phyloP scores from a whole-genome alignment of 1,284 basidiomycete species.

The Thecaphora thlaspeos region DNA sequence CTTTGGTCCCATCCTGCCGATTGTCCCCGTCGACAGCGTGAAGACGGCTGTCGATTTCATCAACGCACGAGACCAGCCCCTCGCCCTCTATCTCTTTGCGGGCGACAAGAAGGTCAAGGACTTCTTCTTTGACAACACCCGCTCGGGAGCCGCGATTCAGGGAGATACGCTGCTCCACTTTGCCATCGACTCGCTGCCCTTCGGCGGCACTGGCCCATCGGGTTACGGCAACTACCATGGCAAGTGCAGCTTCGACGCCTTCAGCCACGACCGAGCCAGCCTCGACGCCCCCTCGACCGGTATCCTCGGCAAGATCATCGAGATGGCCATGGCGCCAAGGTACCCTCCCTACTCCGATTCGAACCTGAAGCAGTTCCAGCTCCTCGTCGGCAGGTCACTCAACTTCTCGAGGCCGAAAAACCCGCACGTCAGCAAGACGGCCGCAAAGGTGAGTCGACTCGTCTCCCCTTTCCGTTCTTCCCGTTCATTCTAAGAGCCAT shows the following conservation, averaged over 20 bases:
- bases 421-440: slow-evolving; percentile 35
- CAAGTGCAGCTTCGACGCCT: slow-evolving; percentile 62
- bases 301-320: slow-evolving; percentile 53
- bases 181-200: slow-evolving; percentile 64
- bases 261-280: slow-evolving; percentile 61
- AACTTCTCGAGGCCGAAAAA: slow-evolving; percentile 42
- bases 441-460: slow-evolving; percentile 27
- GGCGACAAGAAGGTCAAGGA: slow-evolving; percentile 65
- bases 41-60: slow-evolving; percentile 53
- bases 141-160: slow-evolving; percentile 36
- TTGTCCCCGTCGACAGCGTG: slow-evolving; percentile 68
- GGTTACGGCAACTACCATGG: slow-evolving; percentile 62
- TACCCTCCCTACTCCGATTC: slow-evolving; percentile 58
- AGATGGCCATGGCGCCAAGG: slow-evolving; percentile 52
- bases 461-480: too few species aligned
- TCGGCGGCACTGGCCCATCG: slow-evolving; percentile 61
- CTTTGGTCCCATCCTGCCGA: slow-evolving; percentile 75
- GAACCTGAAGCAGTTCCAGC: slow-evolving; percentile 40
- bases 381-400: slow-evolving; percentile 24
- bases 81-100: slow-evolving; percentile 75
- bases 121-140: slow-evolving; percentile 60
- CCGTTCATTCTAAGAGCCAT: too few species aligned
- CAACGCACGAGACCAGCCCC: slow-evolving; percentile 67
- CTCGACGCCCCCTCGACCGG: slow-evolving; percentile 60
- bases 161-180: slow-evolving; percentile 59